Conservation (phyloP, 2,329 filamentous ascomycete genomes). For the Thielaviopsis punctulata region DNA sequence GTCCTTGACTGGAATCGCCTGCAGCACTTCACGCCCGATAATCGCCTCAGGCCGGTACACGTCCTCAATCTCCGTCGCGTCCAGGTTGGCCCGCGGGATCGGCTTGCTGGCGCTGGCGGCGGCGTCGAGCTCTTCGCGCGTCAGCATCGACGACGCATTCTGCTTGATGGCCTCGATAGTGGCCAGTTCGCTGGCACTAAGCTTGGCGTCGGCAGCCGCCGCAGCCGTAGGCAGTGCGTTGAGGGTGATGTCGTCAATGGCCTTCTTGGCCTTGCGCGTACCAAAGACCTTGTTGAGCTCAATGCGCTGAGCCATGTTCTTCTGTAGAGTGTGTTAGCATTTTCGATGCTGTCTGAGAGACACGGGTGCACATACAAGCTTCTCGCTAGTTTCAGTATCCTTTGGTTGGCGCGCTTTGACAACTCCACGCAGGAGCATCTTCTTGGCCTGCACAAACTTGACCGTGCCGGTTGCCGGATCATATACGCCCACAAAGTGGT, state of each 20-base stretch:
- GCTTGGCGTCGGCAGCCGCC: constrained; percentile 26
- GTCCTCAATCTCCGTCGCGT: constrained; percentile 49
- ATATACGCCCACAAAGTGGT: constrained; percentile 48
- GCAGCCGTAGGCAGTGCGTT: constrained; percentile 46
- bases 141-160: constrained; percentile 47
- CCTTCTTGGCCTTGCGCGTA: constrained; percentile 73
- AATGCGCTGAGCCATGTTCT: constrained; percentile 43
- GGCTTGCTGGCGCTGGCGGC: constrained; percentile 52
- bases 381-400: constrained; percentile 23
- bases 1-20: constrained; percentile 50
- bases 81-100: constrained; percentile 50
- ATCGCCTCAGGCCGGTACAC: constrained; percentile 53
- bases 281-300: constrained; percentile 65
- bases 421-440: constrained; percentile 41
- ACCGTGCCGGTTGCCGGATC: constrained; percentile 42
- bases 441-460: constrained; percentile 45
- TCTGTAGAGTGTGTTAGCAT: constrained; percentile 24
- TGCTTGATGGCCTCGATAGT: constrained; percentile 48
- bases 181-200: constrained; percentile 37
- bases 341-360: no score
- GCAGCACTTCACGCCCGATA: constrained; percentile 50
- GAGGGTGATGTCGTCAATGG: constrained; percentile 47
- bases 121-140: constrained; percentile 46
- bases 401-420: constrained; percentile 37
- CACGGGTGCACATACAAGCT: constrained; percentile 12